phyloP scores from a whole-genome alignment of 83 land plant species.

The Picea mariana region DNA sequence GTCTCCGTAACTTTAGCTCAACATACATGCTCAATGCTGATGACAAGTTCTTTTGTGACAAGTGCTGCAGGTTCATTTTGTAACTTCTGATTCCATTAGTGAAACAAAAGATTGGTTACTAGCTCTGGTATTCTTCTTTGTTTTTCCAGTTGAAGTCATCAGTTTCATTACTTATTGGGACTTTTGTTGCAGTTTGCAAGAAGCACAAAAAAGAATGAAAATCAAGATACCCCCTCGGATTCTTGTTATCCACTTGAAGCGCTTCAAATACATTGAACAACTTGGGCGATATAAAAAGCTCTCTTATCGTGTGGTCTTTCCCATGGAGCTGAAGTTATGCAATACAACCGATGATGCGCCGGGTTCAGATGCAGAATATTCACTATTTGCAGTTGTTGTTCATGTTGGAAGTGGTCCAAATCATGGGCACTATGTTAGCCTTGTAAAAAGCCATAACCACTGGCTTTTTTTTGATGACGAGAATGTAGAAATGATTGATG shows the following conservation, averaged over 20 bases:
- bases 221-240: conserved; percentile 59
- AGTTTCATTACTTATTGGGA: not conserved
- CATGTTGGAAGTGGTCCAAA: conserved; percentile 74
- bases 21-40: conserved; percentile 84
- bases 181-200: conserved; percentile 51
- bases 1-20: conserved; percentile 74
- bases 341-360: conserved; percentile 55
- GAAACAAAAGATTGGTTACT: not conserved
- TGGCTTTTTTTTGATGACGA: conserved; percentile 74
- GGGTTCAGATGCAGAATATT: conserved; percentile 55
- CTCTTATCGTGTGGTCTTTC: conserved; percentile 65
- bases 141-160: not conserved
- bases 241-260: conserved; percentile 64
- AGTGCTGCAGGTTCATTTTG: conserved; percentile 68
- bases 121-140: not conserved
- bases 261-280: conserved; percentile 72
- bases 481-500: conserved; percentile 66
- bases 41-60: conserved; percentile 89
- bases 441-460: conserved; percentile 70
- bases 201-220: conserved; percentile 73
- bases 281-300: conserved; percentile 62
- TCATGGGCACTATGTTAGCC: conserved; percentile 67
- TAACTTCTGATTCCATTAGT: not conserved
- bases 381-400: conserved; percentile 64
- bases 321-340: conserved; percentile 64